Conservation (phyloP, 495 filamentous ascomycete genomes). For the Physcia stellaris region DNA sequence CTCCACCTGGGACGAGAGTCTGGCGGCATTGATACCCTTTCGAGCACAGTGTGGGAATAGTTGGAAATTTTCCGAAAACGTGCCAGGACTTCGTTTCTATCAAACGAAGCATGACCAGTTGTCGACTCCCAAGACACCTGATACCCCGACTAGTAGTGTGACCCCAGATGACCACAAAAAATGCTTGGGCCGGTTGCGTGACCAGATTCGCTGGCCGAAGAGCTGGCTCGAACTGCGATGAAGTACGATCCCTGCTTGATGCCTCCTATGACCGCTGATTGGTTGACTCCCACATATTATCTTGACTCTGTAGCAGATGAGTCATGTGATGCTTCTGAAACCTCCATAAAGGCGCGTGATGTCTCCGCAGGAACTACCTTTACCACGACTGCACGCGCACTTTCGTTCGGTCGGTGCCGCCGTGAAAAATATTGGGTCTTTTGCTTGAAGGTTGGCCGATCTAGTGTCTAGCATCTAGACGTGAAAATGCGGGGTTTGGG, state of each 20-base stretch:
- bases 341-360: not conserved
- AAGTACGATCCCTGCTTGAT: conserved; percentile 26
- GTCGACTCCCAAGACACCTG: conserved; percentile 3
- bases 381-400: too few relatives aligned
- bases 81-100: too few relatives aligned
- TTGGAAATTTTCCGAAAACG: too few relatives aligned
- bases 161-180: conserved; percentile 10
- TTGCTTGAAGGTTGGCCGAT: too few relatives aligned
- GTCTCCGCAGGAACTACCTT: too few relatives aligned
- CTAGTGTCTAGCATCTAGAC: too few relatives aligned
- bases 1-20: not conserved
- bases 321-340: conserved; percentile 2
- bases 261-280: conserved; percentile 23
- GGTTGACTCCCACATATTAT: conserved; percentile 14
- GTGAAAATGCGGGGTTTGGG: too few relatives aligned
- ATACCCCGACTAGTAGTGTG: too few relatives aligned
- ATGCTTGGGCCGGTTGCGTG: conserved; percentile 17
- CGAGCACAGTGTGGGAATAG: not conserved
- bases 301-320: not conserved
- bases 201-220: conserved; percentile 21
- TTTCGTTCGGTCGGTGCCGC: too few relatives aligned
- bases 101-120: conserved; percentile 9
- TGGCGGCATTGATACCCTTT: conserved; percentile 12
- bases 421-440: too few relatives aligned
- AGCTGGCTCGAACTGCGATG: conserved; percentile 18